Percentiles rank a stretch among this genome's conserved stretches.
Conservation (phyloP, 2,329 filamentous ascomycete species). For the Emydomyces testavorans region DNA sequence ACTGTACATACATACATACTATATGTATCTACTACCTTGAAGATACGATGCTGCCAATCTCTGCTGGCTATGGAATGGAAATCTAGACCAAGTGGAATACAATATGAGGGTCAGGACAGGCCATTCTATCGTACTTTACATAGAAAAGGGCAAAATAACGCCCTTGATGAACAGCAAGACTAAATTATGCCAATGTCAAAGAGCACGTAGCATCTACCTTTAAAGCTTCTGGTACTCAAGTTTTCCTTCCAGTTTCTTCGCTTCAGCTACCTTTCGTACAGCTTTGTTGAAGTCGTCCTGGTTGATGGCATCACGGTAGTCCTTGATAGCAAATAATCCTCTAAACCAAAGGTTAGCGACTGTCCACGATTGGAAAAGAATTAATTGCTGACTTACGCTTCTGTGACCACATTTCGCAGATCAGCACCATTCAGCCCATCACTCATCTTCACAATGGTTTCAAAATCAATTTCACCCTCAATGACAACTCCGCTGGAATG, state of each 20-base stretch:
- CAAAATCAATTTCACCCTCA: constrained; percentile 94
- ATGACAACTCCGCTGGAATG: constrained; percentile 75
- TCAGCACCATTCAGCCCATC: constrained; percentile 96
- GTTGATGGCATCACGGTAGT: constrained; percentile 89
- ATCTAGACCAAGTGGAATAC: not conserved
- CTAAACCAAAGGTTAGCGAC: constrained; percentile 38
- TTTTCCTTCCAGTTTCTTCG: constrained; percentile 98
- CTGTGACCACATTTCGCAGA: constrained; percentile 92
- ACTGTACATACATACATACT: too few species aligned
- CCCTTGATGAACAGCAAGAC: not conserved
- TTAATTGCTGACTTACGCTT: constrained; percentile 63
- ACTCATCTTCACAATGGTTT: constrained; percentile 99
- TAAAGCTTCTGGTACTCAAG: constrained; percentile 94
- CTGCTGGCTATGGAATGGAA: not conserved
- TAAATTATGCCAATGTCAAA: constrained; percentile 1
- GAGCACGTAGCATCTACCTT: constrained; percentile 12
- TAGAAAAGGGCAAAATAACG: not conserved
- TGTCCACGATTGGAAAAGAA: constrained; percentile 1
- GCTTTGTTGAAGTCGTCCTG: constrained; percentile 99
- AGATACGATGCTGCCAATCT: not conserved
- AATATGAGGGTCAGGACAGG: not conserved
- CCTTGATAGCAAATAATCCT: constrained; percentile 95
- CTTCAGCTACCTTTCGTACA: constrained; percentile 89
- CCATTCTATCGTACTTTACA: constrained; percentile 4
- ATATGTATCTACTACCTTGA: too few species aligned